phyloP scores from a whole-genome alignment of 495 filamentous ascomycete species.

The Neurospora terricola region DNA sequence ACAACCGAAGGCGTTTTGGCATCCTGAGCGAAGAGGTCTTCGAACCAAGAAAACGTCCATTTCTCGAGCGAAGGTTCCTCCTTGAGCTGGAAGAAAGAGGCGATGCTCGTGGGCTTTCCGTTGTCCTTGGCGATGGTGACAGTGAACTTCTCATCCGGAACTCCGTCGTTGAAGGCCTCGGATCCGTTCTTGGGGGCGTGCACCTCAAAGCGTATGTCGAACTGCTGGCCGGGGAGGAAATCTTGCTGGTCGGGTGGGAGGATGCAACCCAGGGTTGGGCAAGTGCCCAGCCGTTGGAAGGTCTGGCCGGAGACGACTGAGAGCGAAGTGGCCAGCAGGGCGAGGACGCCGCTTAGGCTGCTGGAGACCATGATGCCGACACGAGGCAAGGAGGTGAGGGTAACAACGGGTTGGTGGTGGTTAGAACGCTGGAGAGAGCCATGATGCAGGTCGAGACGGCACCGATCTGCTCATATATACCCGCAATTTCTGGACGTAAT shows the following conservation, averaged over 20 bases:
- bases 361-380: conserved; percentile 19
- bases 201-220: conserved; percentile 67
- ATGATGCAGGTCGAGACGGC: background rate
- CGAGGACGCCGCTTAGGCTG: conserved; percentile 15
- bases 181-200: conserved; percentile 69
- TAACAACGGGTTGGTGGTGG: background rate
- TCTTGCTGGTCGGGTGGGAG: conserved; percentile 69
- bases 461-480: background rate
- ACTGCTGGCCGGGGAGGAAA: conserved; percentile 64
- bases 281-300: conserved; percentile 59
- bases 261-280: conserved; percentile 62
- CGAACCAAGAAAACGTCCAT: conserved; percentile 65
- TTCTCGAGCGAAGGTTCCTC: conserved; percentile 48
- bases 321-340: conserved; percentile 23
- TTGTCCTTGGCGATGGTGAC: conserved; percentile 57
- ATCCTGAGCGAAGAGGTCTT: conserved; percentile 63
- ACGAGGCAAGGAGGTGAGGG: background rate
- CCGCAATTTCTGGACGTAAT: background rate
- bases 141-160: conserved; percentile 56
- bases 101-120: conserved; percentile 32
- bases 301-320: conserved; percentile 46
- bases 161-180: conserved; percentile 48
- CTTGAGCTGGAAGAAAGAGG: conserved; percentile 47
- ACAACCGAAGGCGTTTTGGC: conserved; percentile 52
- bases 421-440: background rate